Conservation (phyloP, 306 rosid species). For the Prunus fruticosa region DNA sequence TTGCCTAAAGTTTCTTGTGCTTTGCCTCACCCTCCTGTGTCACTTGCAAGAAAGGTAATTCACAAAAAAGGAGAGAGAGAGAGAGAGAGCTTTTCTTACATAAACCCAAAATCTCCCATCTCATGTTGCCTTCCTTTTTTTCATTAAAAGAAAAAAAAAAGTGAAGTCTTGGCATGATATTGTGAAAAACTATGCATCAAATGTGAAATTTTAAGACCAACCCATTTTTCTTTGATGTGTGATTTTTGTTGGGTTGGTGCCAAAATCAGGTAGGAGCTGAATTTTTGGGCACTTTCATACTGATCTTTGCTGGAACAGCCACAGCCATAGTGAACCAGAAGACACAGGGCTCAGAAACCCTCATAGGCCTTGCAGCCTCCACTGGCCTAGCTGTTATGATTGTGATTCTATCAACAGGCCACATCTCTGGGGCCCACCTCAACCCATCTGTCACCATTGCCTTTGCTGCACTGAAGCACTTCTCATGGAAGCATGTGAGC, state of each 20-base stretch:
- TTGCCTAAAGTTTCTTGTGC: conserved; percentile 58
- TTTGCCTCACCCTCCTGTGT: conserved; percentile 58
- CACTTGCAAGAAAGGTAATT: conserved; percentile 70
- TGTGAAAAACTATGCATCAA: background rate
- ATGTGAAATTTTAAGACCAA: conserved; percentile 1
- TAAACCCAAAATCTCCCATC: no score
- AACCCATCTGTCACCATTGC: conserved; percentile 85
- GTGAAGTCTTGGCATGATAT: no score
- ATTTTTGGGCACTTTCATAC: conserved; percentile 72
- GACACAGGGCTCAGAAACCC: conserved; percentile 52
- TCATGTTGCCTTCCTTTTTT: no score
- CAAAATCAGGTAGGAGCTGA: conserved; percentile 83
- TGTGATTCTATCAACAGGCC: conserved; percentile 71
- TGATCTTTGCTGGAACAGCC: conserved; percentile 72
- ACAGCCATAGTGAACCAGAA: conserved; percentile 78
- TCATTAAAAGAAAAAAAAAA: no score
- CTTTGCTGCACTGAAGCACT: conserved; percentile 83
- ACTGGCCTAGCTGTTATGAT: conserved; percentile 82
- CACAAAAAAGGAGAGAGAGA: background rate
- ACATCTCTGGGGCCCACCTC: conserved; percentile 90
- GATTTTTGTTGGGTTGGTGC: conserved; percentile 8
- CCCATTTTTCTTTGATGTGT: conserved; percentile 6
- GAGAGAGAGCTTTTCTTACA: no score
- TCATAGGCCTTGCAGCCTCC: conserved; percentile 68
- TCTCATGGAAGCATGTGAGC: conserved; percentile 75